Evolutionary conservation across 2,329 filamentous ascomycete genomes (phyloP).

Genomic region (Sclerotinia subarctica): DNA sequence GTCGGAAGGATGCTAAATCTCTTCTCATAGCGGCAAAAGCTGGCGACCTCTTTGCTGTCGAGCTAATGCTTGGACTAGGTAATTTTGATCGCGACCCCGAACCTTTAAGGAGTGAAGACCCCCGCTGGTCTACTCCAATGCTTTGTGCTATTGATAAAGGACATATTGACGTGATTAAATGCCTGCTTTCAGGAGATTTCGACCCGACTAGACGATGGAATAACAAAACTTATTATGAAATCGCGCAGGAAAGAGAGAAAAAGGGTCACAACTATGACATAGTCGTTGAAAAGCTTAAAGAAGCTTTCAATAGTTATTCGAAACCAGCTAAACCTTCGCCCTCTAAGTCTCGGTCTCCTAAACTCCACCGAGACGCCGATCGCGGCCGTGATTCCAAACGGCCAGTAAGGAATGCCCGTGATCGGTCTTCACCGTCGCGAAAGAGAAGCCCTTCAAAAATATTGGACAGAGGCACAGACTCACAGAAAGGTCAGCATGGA

Average conservation of each 20-base stretch:
- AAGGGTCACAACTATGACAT: conserved; percentile 87
- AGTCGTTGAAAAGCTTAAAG: conserved; percentile 77
- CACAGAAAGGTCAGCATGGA: conserved; percentile 25
- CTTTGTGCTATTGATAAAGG: conserved; percentile 87
- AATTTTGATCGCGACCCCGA: conserved; percentile 65
- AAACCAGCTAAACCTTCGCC: conserved; percentile 48
- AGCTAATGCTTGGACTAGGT: conserved; percentile 47
- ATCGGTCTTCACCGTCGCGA: conserved; percentile 30
- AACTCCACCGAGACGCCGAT: conserved; percentile 40
- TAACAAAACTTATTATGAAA: conserved; percentile 80
- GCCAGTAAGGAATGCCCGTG: conserved; percentile 26
- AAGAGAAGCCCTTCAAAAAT: conserved; percentile 32
- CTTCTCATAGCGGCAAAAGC: conserved; percentile 89
- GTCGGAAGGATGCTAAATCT: conserved; percentile 72
- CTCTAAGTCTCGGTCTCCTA: conserved; percentile 51
- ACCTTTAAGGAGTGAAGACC: conserved; percentile 53
- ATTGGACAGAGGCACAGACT: conserved; percentile 29
- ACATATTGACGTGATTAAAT: conserved; percentile 78
- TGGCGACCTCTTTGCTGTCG: conserved; percentile 64
- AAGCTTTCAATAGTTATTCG: conserved; percentile 65
- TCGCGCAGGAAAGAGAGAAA: conserved; percentile 65
- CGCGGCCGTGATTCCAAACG: conserved; percentile 33
- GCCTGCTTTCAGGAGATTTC: conserved; percentile 78
- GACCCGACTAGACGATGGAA: conserved; percentile 74
- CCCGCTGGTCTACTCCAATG: conserved; percentile 85